Evolutionary conservation across 192 early-diverging fungal species (phyloP).

Genomic region (Podila clonocystis): DNA sequence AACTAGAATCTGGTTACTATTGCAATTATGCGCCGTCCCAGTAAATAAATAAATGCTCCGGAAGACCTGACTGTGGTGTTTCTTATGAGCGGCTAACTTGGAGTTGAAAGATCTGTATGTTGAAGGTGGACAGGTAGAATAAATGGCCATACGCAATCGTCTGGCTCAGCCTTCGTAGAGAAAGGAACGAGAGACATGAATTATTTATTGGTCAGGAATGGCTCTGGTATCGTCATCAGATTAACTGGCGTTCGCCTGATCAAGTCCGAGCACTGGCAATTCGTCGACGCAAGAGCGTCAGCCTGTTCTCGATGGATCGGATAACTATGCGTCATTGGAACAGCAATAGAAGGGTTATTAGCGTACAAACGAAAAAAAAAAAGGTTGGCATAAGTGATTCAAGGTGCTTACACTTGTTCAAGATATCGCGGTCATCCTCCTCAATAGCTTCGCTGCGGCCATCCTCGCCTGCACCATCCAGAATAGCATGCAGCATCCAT

Average conservation of each 20-base stretch:
- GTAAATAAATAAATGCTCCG: too few species aligned
- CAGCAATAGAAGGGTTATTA: not conserved
- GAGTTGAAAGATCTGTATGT: too few species aligned
- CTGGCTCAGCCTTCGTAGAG: too few species aligned
- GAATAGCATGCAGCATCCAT: constrained; percentile 77
- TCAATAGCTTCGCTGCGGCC: constrained; percentile 58
- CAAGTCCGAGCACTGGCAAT: constrained; percentile 24
- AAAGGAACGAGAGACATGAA: too few species aligned
- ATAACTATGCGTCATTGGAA: constrained; percentile 17
- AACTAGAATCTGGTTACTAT: too few species aligned
- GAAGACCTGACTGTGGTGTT: too few species aligned
- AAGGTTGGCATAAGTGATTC: not conserved
- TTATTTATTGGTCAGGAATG: too few species aligned
- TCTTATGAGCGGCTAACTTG: too few species aligned
- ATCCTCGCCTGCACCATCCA: constrained; percentile 57
- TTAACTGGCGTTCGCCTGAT: not conserved
- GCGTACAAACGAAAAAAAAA: not conserved
- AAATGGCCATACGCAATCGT: too few species aligned
- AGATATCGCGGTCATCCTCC: constrained; percentile 61
- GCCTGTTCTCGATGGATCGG: constrained; percentile 34
- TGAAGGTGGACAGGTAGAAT: too few species aligned
- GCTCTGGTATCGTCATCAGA: too few species aligned
- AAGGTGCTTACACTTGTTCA: constrained; percentile 59
- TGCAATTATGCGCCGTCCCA: too few species aligned
- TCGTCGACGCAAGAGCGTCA: constrained; percentile 19